A percentile compares a stretch with the other conserved stretches of the same genome.
These are phyloP conservation scores for Penicillium goetzii DNA, from an alignment of 495 filamentous ascomycete genomes.

Conservation along the genomic window DNA sequence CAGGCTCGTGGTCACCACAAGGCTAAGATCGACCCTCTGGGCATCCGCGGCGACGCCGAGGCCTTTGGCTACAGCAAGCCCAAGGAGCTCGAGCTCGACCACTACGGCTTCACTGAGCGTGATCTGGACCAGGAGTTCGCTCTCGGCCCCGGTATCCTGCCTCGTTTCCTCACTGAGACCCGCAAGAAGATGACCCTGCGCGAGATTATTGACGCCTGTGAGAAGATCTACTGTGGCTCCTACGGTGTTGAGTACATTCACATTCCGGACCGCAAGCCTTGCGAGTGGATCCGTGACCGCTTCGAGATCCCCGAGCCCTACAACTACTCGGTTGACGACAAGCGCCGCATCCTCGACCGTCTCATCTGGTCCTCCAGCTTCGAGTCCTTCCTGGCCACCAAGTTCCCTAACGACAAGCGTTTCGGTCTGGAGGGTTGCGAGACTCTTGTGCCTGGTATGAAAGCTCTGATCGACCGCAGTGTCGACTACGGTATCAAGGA, in stretches of 20 bases:
- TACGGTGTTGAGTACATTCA: conserved; percentile 99
- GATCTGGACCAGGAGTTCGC: conserved; percentile 92
- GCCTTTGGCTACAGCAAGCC: conserved; percentile 87
- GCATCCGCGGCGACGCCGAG: conserved; percentile 84
- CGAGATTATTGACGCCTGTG: conserved; percentile 91
- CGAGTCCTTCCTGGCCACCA: conserved; percentile 89
- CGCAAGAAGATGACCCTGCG: conserved; percentile 95
- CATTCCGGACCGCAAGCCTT: conserved; percentile 95
- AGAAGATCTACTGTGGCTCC: conserved; percentile 93
- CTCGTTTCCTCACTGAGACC: conserved; percentile 83
- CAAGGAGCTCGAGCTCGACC: conserved; percentile 87
- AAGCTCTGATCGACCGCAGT: conserved; percentile 95
- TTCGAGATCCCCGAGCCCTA: conserved; percentile 93
- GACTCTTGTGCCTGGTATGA: conserved; percentile 96
- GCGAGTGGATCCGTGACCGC: conserved; percentile 95
- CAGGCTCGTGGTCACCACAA: conserved; percentile 98
- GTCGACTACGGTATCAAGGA: conserved; percentile 99
- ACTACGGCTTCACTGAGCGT: conserved; percentile 93
- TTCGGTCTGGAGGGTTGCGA: conserved; percentile 98
- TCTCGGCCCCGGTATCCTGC: conserved; percentile 93
- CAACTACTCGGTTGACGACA: conserved; percentile 95
- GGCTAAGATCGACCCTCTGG: conserved; percentile 93
- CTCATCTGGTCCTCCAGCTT: conserved; percentile 98
- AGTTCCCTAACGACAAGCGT: conserved; percentile 99
- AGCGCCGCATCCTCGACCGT: conserved; percentile 94